Base-by-base conservation (phyloP, 208 protist species). In the Leishmania mexicana region DNA sequence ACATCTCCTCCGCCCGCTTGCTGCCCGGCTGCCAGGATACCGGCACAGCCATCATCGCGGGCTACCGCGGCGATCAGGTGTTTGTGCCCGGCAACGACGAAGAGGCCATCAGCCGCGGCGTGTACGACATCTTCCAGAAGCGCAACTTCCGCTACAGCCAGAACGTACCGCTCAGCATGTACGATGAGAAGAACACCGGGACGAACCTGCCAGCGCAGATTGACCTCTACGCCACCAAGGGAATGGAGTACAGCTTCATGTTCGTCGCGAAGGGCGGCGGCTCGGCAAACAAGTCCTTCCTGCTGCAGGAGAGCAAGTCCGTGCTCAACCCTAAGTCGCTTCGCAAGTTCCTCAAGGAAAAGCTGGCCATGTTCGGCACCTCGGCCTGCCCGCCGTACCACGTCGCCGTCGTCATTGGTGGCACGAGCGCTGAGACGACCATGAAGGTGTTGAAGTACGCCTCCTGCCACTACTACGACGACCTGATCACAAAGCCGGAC, bases 301-400 rank as follows among this genome's bases (percentile, higher is more conserved):
- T 99, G 35, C 98, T 95, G 84, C 98, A 99, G 90, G 92, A 99
- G 87, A 99, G 97, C 40, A 99, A 99, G 90, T 98, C 98, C 35
- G 92, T 99, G 79, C 92, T 99, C 51, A 99, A 98, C 87, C 93
- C 94, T 21, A 94, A 96, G 75, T 94, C 91, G 21, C 81, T 99
- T 38, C 87, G 95, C 31, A 93, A 93, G 72, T 99, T 99, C 81
- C 83, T 99, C 53, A 83, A 96, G 80, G 97, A 98, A 77, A 98
- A 99, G 90, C 96, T 99, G 51, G 86, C 88, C 57, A 87, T 89
- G 54, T 95, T 98, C 80, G 99, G 99, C 79, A 99, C 99, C 31
- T 78, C 99, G 10, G 99, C 99, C n/a, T 99, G 99, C 88, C 98
- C 99, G 49, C 98, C 99, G n/a, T 99, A 99, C 87, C 98, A 99